phyloP scores from a whole-genome alignment of 2,329 filamentous ascomycete species.

The Aspergillus udagawae region DNA sequence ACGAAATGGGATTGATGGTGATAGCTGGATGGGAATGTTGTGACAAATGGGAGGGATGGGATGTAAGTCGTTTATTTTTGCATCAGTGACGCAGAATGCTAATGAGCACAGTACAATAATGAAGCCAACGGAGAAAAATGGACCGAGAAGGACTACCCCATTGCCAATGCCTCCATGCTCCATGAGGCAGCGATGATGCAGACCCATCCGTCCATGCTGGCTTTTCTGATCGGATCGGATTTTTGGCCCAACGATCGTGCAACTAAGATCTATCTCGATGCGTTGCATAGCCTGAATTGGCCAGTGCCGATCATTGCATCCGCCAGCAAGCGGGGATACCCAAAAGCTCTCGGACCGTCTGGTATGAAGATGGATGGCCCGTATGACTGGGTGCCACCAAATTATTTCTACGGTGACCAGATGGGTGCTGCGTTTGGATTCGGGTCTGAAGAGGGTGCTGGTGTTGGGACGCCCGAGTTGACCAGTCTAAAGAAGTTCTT shows the following conservation, averaged over 20 bases:
- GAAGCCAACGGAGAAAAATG: slow-evolving; percentile 48
- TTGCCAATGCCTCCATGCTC: slow-evolving; percentile 52
- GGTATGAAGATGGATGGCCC: slow-evolving; percentile 66
- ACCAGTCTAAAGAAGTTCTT: slow-evolving; percentile 54
- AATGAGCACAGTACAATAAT: slow-evolving; percentile 49
- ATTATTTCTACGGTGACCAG: slow-evolving; percentile 58
- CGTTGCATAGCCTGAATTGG: slow-evolving; percentile 52
- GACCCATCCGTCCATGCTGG: slow-evolving; percentile 55
- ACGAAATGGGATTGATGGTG: slow-evolving; percentile 58
- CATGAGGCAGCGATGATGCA: slow-evolving; percentile 61
- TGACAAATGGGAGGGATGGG: slow-evolving; percentile 65
- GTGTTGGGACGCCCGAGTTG: slow-evolving; percentile 59
- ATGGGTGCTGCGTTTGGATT: slow-evolving; percentile 60
- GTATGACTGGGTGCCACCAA: slow-evolving; percentile 64
- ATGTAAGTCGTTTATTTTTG: slow-evolving; percentile 12
- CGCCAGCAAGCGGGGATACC: slow-evolving; percentile 53
- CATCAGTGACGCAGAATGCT: not conserved
- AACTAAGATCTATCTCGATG: slow-evolving; percentile 50
- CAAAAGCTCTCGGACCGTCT: slow-evolving; percentile 49
- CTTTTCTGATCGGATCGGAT: slow-evolving; percentile 59
- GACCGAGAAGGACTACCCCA: slow-evolving; percentile 52
- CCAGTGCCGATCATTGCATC: slow-evolving; percentile 55
- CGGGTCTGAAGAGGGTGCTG: slow-evolving; percentile 59
- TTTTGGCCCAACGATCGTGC: slow-evolving; percentile 60
- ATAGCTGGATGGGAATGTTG: slow-evolving; percentile 64